Evolutionary conservation across 2,329 filamentous ascomycete genomes (phyloP).

Genomic region (Calonectria hawksworthii): DNA sequence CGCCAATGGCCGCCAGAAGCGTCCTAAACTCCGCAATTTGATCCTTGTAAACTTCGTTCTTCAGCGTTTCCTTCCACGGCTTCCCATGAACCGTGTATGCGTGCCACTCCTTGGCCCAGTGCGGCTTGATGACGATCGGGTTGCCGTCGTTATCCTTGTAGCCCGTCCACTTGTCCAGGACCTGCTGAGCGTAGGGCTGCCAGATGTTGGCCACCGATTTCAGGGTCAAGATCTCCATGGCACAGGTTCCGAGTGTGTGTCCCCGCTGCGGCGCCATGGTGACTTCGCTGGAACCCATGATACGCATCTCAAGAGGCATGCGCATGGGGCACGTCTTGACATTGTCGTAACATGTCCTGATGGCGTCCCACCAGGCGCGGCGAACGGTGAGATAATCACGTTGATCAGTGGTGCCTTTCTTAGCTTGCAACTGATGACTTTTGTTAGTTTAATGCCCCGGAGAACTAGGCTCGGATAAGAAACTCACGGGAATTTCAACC

Average conservation of each 20-base stretch:
- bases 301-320: slow-evolving; percentile 33
- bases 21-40: slow-evolving; percentile 13
- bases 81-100: slow-evolving; percentile 22
- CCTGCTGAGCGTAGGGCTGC: slow-evolving; percentile 24
- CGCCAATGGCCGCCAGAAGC: background rate
- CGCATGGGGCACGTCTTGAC: slow-evolving; percentile 27
- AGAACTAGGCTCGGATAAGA: too few relatives aligned
- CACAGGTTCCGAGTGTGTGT: slow-evolving; percentile 24
- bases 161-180: slow-evolving; percentile 27
- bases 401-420: background rate
- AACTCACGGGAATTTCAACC: slow-evolving; percentile 27
- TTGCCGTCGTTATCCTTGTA: slow-evolving; percentile 21
- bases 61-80: slow-evolving; percentile 19
- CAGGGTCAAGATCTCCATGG: slow-evolving; percentile 24
- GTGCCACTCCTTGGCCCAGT: slow-evolving; percentile 33
- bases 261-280: slow-evolving; percentile 28
- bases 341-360: slow-evolving; percentile 23
- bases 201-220: slow-evolving; percentile 5
- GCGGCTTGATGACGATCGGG: slow-evolving; percentile 9
- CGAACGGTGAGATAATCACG: slow-evolving; percentile 22
- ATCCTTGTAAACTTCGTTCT: slow-evolving; percentile 17
- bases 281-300: slow-evolving; percentile 31
- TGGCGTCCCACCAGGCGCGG: slow-evolving; percentile 31
- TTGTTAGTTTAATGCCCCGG: background rate
- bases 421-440: background rate